Conservation (phyloP, 805 yeast genomes). For the Clavispora fructus region DNA sequence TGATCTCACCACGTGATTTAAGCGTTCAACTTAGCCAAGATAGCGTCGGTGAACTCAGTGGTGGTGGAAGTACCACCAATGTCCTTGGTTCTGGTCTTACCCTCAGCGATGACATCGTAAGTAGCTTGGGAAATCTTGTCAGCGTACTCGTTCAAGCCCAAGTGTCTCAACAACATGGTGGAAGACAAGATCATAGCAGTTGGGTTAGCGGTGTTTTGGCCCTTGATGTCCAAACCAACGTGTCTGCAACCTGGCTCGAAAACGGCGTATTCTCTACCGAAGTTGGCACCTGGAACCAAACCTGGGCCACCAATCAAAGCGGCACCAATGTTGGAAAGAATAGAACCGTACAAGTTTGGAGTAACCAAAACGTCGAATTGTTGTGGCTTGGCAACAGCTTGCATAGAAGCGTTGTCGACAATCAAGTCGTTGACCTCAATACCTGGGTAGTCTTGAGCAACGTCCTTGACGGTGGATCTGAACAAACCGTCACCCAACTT, state of each 20-base stretch:
- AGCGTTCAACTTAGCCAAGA: conserved; percentile 60
- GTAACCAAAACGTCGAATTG: conserved; percentile 97
- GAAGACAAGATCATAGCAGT: conserved; percentile 94
- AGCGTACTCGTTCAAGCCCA: conserved; percentile 81
- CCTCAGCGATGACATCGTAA: conserved; percentile 84
- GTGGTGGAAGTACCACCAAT: conserved; percentile 89
- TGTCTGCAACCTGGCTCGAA: conserved; percentile 99
- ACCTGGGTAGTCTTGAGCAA: conserved; percentile 79
- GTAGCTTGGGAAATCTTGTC: conserved; percentile 86
- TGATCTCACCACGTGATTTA: conserved; percentile 2
- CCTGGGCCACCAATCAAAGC: conserved; percentile 98
- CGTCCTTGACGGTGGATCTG: conserved; percentile 86
- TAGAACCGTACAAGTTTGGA: conserved; percentile 97
- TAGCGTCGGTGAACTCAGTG: conserved; percentile 90
- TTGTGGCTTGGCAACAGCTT: conserved; percentile 96
- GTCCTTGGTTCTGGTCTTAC: conserved; percentile 79
- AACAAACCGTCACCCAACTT: conserved; percentile 97
- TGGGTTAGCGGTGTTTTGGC: conserved; percentile 94
- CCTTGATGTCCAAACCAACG: conserved; percentile 95
- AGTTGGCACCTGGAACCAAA: conserved; percentile 96
- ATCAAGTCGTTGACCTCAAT: conserved; percentile 85
- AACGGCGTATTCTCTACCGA: conserved; percentile 95
- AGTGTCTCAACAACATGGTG: conserved; percentile 88
- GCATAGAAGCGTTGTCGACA: conserved; percentile 99
- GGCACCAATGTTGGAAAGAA: conserved; percentile 96